Evolutionary conservation across 257 asterid genomes (phyloP).

Genomic region (Oldenlandia corymbosa): DNA sequence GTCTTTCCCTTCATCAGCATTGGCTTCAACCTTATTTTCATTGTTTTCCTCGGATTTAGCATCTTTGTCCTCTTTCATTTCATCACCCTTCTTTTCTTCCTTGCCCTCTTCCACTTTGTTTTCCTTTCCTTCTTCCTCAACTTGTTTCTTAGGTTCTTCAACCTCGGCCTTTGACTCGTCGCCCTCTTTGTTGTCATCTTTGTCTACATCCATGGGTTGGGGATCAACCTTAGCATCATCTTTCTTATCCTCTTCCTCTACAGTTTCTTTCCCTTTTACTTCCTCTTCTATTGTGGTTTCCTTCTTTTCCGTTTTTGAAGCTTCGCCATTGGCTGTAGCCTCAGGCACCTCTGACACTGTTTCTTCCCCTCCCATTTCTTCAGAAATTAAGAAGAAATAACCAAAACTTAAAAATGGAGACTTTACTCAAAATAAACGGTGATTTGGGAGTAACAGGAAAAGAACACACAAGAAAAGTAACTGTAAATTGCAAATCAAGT

Average conservation of each 20-base stretch:
- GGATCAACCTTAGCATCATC: constrained; percentile 8
- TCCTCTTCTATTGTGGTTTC: neutral
- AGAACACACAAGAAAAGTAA: neutral
- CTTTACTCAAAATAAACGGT: neutral
- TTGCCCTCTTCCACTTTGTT: neutral
- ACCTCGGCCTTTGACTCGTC: constrained; percentile 7
- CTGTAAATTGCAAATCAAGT: neutral
- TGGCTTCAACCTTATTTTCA: neutral
- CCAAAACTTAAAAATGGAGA: constrained; percentile 4
- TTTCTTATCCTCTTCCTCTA: constrained; percentile 6
- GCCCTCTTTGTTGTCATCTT: constrained; percentile 1
- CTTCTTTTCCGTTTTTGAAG: neutral
- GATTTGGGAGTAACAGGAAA: neutral
- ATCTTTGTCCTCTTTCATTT: constrained; percentile 10
- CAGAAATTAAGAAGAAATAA: constrained; percentile 12
- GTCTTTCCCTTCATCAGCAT: constrained; percentile 19
- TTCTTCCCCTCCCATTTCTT: constrained; percentile 60
- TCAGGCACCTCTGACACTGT: constrained; percentile 36
- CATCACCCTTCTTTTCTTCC: neutral
- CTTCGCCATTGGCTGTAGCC: constrained; percentile 39
- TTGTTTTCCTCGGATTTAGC: neutral
- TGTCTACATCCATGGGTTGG: constrained; percentile 5
- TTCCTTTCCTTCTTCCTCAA: constrained; percentile 1
- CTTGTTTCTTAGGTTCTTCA: constrained; percentile 11
- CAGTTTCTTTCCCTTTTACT: constrained; percentile 6